These are phyloP conservation scores for Hericium alpestre DNA, from an alignment of 768 basidiomycete species.

Conservation along the genomic window DNA sequence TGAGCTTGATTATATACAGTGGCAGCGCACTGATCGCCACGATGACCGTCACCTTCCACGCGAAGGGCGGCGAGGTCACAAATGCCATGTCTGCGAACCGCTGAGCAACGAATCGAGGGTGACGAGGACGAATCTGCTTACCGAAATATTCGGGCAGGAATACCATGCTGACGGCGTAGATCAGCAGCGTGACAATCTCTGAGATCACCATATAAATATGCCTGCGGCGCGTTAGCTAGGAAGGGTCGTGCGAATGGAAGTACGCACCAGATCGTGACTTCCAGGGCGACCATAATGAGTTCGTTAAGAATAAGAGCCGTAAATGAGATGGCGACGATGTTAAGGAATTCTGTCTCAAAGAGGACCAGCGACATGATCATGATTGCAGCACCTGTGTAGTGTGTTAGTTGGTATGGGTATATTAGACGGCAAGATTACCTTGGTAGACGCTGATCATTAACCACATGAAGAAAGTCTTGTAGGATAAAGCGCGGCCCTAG, in stretches of 20 bases:
- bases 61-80: slow-evolving; percentile 78
- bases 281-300: slow-evolving; percentile 96
- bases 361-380: slow-evolving; percentile 96
- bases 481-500: slow-evolving; percentile 87
- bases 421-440: slow-evolving; percentile 34
- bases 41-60: slow-evolving; percentile 92
- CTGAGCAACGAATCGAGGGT: neutral
- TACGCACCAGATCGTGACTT: slow-evolving; percentile 87
- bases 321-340: slow-evolving; percentile 97
- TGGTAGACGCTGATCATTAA: slow-evolving; percentile 96
- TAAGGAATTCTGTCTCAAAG: slow-evolving; percentile 94
- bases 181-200: slow-evolving; percentile 76
- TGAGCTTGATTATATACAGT: slow-evolving; percentile 80
- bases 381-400: slow-evolving; percentile 73
- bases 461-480: slow-evolving; percentile 99
- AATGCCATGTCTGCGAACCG: slow-evolving; percentile 69
- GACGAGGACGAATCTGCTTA: slow-evolving; percentile 28
- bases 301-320: slow-evolving; percentile 94
- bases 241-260: neutral
- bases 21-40: slow-evolving; percentile 91
- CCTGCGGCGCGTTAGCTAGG: slow-evolving; percentile 32
- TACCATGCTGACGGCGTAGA: slow-evolving; percentile 85
- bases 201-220: slow-evolving; percentile 92
- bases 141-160: slow-evolving; percentile 97
- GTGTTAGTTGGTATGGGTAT: neutral